phyloP scores from a whole-genome alignment of 805 yeast genomes.

The Nakazawaea wickerhamii region DNA sequence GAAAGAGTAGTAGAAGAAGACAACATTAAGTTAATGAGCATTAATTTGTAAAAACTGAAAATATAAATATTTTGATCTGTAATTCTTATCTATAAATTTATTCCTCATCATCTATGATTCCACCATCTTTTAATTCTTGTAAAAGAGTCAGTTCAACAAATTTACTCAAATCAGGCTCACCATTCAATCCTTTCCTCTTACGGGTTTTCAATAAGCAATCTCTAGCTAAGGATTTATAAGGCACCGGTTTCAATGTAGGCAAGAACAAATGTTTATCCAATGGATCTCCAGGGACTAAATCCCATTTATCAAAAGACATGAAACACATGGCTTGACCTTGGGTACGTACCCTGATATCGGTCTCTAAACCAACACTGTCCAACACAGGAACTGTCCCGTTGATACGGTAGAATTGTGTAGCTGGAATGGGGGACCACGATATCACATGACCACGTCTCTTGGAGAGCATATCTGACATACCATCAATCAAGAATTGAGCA shows the following conservation, averaged over 20 bases:
- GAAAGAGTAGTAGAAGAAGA: constrained; percentile 47
- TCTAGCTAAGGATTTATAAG: constrained; percentile 63
- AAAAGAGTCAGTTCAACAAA: constrained; percentile 62
- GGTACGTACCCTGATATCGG: constrained; percentile 74
- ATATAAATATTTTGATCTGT: neutral
- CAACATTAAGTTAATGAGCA: constrained; percentile 15
- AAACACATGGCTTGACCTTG: constrained; percentile 75
- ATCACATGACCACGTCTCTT: constrained; percentile 65
- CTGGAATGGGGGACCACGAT: constrained; percentile 53
- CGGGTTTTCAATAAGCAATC: constrained; percentile 89
- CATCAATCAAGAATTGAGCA: constrained; percentile 11
- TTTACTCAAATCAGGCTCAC: constrained; percentile 61
- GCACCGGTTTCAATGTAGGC: constrained; percentile 74
- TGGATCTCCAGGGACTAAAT: constrained; percentile 86
- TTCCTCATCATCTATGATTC: constrained; percentile 2
- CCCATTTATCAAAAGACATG: constrained; percentile 66
- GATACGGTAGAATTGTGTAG: constrained; percentile 61
- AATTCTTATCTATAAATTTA: neutral
- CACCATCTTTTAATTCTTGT: constrained; percentile 39
- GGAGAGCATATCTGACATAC: constrained; percentile 34
- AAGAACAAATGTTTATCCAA: constrained; percentile 58
- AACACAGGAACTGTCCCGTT: constrained; percentile 76
- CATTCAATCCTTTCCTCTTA: constrained; percentile 77
- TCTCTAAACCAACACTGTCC: constrained; percentile 85
- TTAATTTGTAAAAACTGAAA: too few relatives aligned